Base-by-base conservation (phyloP, 1,139 yeast genomes). In the Taiozyma sp. region DNA sequence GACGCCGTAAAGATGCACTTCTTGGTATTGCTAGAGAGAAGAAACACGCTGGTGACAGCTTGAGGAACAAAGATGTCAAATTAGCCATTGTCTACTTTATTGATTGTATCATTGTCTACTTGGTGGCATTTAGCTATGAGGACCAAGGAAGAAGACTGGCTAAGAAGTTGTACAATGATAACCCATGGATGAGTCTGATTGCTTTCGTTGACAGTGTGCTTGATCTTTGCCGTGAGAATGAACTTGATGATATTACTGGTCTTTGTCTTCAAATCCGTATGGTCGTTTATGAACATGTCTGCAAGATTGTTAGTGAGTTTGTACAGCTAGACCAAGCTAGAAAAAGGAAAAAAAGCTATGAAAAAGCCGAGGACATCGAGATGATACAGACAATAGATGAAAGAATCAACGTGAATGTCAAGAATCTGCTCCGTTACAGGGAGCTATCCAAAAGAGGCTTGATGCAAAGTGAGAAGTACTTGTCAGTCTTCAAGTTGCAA, bases 111-210 rank as follows among this genome's bases (percentile, higher is more conserved):
- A 47, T 55, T 7, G 45, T 56, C 3, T 60, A 53, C 42, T 52
- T 59, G 3, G 51, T 56, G 29, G 63, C 55, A 2, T 61, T 59
- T 44, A 49, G 56, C 44, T 54, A 52, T 40, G 59, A 59, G 14
- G 63, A 61, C 42, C 44, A 48, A 14, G 45, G 54, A 1, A 51
- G 59, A 45, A 44, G 49, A 13, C 9, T 52, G 7, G 11, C 35
- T n/a, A 53, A 47, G n/a, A 59, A 55, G 32, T 28, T 51, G 2
- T 51, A 44, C 35, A 40, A 49, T 6, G 52, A 53, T n/a, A 41
- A 50, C 19, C 47, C 56, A 16, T 62, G 65, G 65, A 28, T 51
- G 13, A 53, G 58, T 32, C 40, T 60, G 8, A 41, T 50, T 3
- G 45, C 53, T 2, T 43, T 60, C 21, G 45, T 60, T 11, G 58